Percentiles rank a stretch among this genome's conserved stretches.
These are phyloP conservation scores for Camelina laxa DNA, from an alignment of 345 rosid genomes.

Conservation along the genomic window DNA sequence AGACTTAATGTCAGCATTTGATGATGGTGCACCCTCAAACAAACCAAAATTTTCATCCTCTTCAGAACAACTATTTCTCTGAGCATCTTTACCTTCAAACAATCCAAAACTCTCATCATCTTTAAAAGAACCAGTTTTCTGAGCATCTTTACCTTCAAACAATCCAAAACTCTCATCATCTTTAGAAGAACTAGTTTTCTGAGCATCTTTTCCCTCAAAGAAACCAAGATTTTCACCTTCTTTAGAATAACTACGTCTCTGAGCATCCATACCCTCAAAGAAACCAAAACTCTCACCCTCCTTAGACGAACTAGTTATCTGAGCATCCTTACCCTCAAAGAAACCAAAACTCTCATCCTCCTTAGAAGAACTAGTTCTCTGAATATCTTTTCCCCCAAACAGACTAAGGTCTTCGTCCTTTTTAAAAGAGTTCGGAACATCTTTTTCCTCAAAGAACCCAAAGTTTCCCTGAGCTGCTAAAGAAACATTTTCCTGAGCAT, in stretches of 20 bases:
- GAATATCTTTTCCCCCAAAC: constrained; percentile 21
- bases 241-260: constrained; percentile 11
- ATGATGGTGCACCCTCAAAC: constrained; percentile 54
- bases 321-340: constrained; percentile 34
- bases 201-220: constrained; percentile 32
- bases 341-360: constrained; percentile 41
- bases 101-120: constrained; percentile 37
- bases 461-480: constrained; percentile 33
- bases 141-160: constrained; percentile 45
- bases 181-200: constrained; percentile 35
- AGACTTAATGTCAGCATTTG: constrained; percentile 40
- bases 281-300: constrained; percentile 35
- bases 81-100: constrained; percentile 32
- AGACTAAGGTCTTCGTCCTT: constrained; percentile 28
- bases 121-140: constrained; percentile 34
- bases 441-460: constrained; percentile 44
- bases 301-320: constrained; percentile 34
- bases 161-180: constrained; percentile 35
- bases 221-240: constrained; percentile 40
- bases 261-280: constrained; percentile 15
- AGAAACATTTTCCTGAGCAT: constrained; percentile 40
- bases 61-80: constrained; percentile 35
- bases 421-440: constrained; percentile 3
- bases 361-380: constrained; percentile 19
- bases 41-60: constrained; percentile 39